Evolutionary conservation across 495 filamentous ascomycete species (phyloP), one percentile per base, ranked within the genome.

Genomic region (Hypoxylon fragiforme): DNA sequence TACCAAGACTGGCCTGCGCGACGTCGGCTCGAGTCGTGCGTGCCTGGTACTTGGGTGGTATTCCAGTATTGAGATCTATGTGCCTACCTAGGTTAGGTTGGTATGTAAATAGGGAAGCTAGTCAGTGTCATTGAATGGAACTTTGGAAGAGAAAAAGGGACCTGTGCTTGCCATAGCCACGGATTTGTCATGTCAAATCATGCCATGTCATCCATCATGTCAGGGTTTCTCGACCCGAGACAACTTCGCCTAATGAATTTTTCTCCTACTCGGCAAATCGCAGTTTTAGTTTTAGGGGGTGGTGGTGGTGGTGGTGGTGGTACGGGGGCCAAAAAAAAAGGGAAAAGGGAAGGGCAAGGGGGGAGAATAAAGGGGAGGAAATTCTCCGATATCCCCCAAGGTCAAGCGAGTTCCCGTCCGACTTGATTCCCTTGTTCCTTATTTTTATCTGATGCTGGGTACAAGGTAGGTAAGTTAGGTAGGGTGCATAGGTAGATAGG

Each of bases 171-270:
- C n/a, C n/a, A n/a, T n/a, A n/a, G n/a, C n/a, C 20, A 36, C 35
- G 40, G 14, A 47, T 49, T 26, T 57, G 57, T 47, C 51, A 56
- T 54, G 54, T 57, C 48, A 44, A 38, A 49, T 49, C 50, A 52
- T 38, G 54, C 47, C 64, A 64, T 43, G 61, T 37, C n/a, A n/a
- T n/a, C n/a, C n/a, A n/a, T n/a, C n/a, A n/a, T n/a, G n/a, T n/a
- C n/a, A n/a, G n/a, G n/a, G n/a, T n/a, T n/a, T n/a, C 30, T 56
- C 19, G 37, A 52, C 52, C 64, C 64, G 64, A 67, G 64, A 67
- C 64, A 65, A 52, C 62, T 67, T n/a, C 64, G 64, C 62, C 54
- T 67, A 67, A 60, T 54, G 47, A 24, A 37, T 39, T 54, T 55
- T 56, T 51, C 49, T 54, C 54, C 57, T 60, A 53, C 46, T 50